Conservation (phyloP, 2,329 filamentous ascomycete species). For the Phoma sp. region DNA sequence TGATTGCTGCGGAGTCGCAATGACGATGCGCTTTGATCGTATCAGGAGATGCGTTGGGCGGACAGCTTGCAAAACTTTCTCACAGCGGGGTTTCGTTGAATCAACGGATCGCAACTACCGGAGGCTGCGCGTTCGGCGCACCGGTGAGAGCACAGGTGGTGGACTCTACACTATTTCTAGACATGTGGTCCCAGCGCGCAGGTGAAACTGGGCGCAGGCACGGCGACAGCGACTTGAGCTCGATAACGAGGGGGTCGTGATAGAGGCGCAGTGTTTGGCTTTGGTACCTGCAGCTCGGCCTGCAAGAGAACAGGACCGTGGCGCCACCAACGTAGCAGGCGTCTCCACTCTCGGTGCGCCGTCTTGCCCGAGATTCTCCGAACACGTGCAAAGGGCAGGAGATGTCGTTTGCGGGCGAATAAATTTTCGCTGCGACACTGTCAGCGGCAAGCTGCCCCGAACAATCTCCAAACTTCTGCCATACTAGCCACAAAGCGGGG, state of each 20-base stretch:
- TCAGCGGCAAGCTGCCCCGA: constrained; percentile 32
- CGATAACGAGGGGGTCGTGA: constrained; percentile 14
- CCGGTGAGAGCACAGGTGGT: constrained; percentile 15
- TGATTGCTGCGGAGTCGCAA: constrained; percentile 12
- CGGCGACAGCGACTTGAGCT: constrained; percentile 5
- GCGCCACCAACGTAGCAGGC: constrained; percentile 27
- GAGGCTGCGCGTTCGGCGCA: constrained; percentile 6
- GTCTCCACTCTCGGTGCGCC: constrained; percentile 17
- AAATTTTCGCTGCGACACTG: constrained; percentile 24
- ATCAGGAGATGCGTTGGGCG: constrained; percentile 21
- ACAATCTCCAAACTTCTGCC: constrained; percentile 25
- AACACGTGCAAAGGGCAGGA: constrained; percentile 19
- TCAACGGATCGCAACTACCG: constrained; percentile 14
- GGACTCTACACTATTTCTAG: not conserved
- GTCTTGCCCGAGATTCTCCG: constrained; percentile 12
- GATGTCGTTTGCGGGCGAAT: constrained; percentile 27
- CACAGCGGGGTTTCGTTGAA: constrained; percentile 20
- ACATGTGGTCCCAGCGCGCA: constrained; percentile 6
- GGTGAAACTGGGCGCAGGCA: constrained; percentile 4
- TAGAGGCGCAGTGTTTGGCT: constrained; percentile 16
- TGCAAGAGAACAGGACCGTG: constrained; percentile 22
- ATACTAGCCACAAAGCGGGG: constrained; percentile 28
- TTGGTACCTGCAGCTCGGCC: constrained; percentile 16
- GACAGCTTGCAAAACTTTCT: constrained; percentile 19
- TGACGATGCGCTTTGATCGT: constrained; percentile 9